Evolutionary conservation across 345 rosid species (phyloP).

Genomic region (Populus tremula): DNA sequence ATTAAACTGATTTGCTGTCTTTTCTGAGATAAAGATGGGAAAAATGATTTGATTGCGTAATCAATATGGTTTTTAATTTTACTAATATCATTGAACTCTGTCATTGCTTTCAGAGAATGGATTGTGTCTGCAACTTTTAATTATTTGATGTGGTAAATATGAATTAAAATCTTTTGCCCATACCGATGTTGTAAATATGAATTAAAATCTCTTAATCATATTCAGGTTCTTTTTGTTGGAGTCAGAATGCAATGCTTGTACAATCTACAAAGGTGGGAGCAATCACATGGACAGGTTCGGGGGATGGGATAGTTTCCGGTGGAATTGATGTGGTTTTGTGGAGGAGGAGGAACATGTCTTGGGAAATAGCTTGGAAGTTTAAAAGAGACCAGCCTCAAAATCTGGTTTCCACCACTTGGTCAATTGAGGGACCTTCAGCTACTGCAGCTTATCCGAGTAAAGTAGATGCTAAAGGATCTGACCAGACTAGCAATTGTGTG

Average conservation of each 20-base stretch:
- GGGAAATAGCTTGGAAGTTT: slow-evolving; percentile 92
- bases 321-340: slow-evolving; percentile 72
- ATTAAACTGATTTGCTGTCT: too few species aligned
- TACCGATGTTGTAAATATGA: slow-evolving; percentile 34
- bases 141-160: too few species aligned
- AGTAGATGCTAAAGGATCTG: slow-evolving; percentile 32
- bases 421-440: slow-evolving; percentile 68
- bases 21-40: too few species aligned
- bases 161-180: background rate
- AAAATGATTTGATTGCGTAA: too few species aligned
- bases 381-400: slow-evolving; percentile 56
- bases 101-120: background rate
- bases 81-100: background rate
- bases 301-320: slow-evolving; percentile 79
- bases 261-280: slow-evolving; percentile 75
- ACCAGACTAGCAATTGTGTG: slow-evolving; percentile 46
- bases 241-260: slow-evolving; percentile 80
- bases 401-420: slow-evolving; percentile 83
- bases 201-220: slow-evolving; percentile 47
- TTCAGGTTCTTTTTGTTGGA: slow-evolving; percentile 99
- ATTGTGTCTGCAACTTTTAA: slow-evolving; percentile 6
- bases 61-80: background rate
- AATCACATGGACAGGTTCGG: slow-evolving; percentile 77
- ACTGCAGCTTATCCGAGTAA: slow-evolving; percentile 46
- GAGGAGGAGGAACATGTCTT: slow-evolving; percentile 64